A percentile compares a stretch with the other conserved stretches of the same genome.
These are phyloP conservation scores for Endogone sp. DNA, from an alignment of 192 early-diverging fungal species.

Conservation along the genomic window DNA sequence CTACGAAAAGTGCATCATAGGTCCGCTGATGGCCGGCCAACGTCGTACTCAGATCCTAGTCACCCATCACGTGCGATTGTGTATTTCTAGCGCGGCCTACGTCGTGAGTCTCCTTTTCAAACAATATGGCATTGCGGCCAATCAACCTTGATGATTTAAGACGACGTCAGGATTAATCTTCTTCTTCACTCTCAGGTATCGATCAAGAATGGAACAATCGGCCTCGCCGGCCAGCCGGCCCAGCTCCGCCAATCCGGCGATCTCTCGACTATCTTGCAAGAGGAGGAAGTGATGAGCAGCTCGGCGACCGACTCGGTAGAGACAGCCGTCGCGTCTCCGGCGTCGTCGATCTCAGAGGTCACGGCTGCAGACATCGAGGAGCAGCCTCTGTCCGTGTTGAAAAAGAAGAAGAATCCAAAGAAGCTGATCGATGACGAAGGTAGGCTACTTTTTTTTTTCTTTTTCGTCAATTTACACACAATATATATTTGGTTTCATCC, in stretches of 20 bases:
- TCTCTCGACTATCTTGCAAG: conserved; percentile 23
- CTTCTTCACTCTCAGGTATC: background rate
- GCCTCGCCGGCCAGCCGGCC: conserved; percentile 20
- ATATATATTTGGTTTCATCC: no score
- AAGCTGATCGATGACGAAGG: conserved; percentile 44
- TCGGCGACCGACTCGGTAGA: conserved; percentile 6
- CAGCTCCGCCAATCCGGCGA: conserved; percentile 17
- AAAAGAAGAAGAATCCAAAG: conserved; percentile 25
- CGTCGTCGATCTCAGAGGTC: background rate
- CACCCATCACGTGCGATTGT: conserved; percentile 72
- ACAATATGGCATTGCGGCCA: no score
- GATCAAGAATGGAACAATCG: conserved; percentile 27
- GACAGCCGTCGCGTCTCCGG: background rate
- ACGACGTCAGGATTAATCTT: background rate
- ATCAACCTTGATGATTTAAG: background rate
- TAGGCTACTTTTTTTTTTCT: conserved; percentile 9
- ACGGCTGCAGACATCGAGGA: conserved; percentile 1
- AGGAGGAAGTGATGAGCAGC: conserved; percentile 21
- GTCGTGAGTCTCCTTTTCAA: conserved; percentile 45
- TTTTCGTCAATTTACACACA: background rate
- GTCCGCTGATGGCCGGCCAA: conserved; percentile 59
- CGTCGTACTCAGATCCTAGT: conserved; percentile 81
- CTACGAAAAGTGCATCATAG: conserved; percentile 69
- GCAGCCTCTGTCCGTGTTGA: conserved; percentile 12
- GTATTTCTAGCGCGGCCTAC: conserved; percentile 48